Percentiles rank a stretch among this genome's conserved stretches.
phyloP scores from a whole-genome alignment of 78 protist genomes.

The Anaeramoeba flamelloides region DNA sequence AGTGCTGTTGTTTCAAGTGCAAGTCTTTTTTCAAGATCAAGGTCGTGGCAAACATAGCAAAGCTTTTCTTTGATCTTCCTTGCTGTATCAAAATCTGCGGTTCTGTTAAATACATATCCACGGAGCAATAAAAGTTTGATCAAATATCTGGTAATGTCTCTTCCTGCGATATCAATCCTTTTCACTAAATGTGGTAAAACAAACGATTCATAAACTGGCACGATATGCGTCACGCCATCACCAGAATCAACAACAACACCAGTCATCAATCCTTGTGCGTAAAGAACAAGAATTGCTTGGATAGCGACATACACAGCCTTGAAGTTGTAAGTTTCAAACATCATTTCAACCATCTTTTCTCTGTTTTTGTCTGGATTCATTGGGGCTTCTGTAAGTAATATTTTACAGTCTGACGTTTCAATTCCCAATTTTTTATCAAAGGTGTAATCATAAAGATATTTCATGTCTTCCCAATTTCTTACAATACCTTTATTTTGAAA shows the following conservation, averaged over 20 bases:
- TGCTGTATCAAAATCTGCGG: slow-evolving; percentile 96
- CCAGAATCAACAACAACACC: slow-evolving; percentile 96
- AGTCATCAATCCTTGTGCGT: slow-evolving; percentile 76
- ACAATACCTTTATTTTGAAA: no score
- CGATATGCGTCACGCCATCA: slow-evolving; percentile 97
- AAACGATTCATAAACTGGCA: slow-evolving; percentile 95
- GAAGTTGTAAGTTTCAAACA: slow-evolving; percentile 88
- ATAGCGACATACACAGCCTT: slow-evolving; percentile 58
- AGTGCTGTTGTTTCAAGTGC: slow-evolving; percentile 94
- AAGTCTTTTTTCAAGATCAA: slow-evolving; percentile 58
- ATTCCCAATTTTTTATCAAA: slow-evolving; percentile 64
- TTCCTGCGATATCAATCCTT: slow-evolving; percentile 92
- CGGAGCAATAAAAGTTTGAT: neutral
- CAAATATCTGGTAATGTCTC: slow-evolving; percentile 43
- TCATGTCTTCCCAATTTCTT: slow-evolving; percentile 81
- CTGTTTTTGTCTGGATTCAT: slow-evolving; percentile 72
- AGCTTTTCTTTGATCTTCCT: slow-evolving; percentile 83
- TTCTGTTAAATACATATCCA: slow-evolving; percentile 74
- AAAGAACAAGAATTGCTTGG: slow-evolving; percentile 89
- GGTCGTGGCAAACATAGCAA: slow-evolving; percentile 87
- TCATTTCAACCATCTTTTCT: slow-evolving; percentile 50
- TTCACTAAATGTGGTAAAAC: slow-evolving; percentile 52
- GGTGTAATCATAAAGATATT: slow-evolving; percentile 75
- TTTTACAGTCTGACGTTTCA: slow-evolving; percentile 1
- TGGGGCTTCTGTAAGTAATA: slow-evolving; percentile 51